Conservation (phyloP, 1,284 basidiomycete genomes). For the Cystobasidium pallidum region DNA sequence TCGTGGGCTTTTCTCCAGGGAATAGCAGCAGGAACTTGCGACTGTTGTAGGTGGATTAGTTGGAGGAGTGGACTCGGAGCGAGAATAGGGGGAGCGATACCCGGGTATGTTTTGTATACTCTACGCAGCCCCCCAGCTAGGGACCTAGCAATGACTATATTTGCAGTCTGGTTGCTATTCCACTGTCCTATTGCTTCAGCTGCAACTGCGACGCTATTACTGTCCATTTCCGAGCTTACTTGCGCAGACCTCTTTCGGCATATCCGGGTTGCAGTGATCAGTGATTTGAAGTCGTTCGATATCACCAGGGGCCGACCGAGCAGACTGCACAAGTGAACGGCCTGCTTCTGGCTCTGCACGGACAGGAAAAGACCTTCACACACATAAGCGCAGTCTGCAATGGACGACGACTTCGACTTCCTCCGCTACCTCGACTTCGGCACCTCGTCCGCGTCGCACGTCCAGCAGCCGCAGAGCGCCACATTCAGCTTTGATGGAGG, state of each 20-base stretch:
- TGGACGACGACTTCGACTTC: conserved; percentile 44
- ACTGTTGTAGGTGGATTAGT: not conserved
- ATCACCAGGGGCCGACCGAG: no score
- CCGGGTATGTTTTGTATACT: no score
- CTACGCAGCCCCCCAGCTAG: no score
- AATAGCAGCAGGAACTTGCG: not conserved
- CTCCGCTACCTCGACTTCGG: conserved; percentile 41
- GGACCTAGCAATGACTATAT: no score
- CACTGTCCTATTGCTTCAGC: no score
- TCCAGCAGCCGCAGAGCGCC: conserved; percentile 7
- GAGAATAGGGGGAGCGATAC: not conserved
- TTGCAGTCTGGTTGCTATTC: no score
- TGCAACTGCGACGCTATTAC: no score
- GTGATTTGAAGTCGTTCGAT: conserved; percentile 9
- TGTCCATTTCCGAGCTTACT: no score
- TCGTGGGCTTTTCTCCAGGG: not conserved
- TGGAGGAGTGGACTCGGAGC: not conserved
- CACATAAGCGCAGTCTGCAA: not conserved
- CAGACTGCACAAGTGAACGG: not conserved
- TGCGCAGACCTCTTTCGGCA: not conserved
- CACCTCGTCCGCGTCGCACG: not conserved
- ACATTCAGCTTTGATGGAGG: not conserved
- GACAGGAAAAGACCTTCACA: not conserved
- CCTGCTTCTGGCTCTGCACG: not conserved
- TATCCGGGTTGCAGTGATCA: not conserved